Evolutionary conservation across 2,329 filamentous ascomycete genomes (phyloP), one percentile per base, ranked within the genome.

Genomic region (Tolypocladium guangdongense): DNA sequence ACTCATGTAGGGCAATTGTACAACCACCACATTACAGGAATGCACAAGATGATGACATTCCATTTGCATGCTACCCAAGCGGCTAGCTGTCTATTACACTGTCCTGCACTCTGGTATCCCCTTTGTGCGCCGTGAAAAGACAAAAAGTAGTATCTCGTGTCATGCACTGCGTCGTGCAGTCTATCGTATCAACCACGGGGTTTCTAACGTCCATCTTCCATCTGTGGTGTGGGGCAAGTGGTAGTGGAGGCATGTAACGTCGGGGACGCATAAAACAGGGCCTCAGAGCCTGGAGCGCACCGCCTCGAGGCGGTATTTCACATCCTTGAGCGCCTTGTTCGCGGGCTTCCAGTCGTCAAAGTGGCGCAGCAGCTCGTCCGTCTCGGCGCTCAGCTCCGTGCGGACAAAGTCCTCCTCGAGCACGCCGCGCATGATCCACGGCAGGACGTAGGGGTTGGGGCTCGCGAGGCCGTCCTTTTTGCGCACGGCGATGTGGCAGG

Each of bases 331-430:
- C 45, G 88, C 88, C 73, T 97, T 99, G 8, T 85, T 95, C 0
- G 77, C 78, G 0, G 93, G 93, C 64, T 87, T 91, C 93, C 93
- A 99, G 52, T 88, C 83, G 66, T 97, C 91, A 68, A 97, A 99
- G 68, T 95, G 84, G 55, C 76, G 77, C n/a, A 99, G 74, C 50
- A 99, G 70, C 63, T 90, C 81, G 56, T 81, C 80, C 7, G 89
- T 90, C 71, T 99, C 93, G 2, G 78, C 71, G 35, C 82, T 82
- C 20, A 95, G 72, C 64, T 95, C 87, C 24, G 82, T 88, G 67
- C 87, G 90, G 27, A 97, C 92, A 63, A 90, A 83, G 20, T 93
- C 87, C 67, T 99, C 93, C 66, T 97, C 93, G 2, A 99, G 72
- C 54, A 99, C 73, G 0, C 93, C 93, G 8, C 93, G 82, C 84